Conservation (phyloP, 441 rosid species). For the Aquilaria agallochum region DNA sequence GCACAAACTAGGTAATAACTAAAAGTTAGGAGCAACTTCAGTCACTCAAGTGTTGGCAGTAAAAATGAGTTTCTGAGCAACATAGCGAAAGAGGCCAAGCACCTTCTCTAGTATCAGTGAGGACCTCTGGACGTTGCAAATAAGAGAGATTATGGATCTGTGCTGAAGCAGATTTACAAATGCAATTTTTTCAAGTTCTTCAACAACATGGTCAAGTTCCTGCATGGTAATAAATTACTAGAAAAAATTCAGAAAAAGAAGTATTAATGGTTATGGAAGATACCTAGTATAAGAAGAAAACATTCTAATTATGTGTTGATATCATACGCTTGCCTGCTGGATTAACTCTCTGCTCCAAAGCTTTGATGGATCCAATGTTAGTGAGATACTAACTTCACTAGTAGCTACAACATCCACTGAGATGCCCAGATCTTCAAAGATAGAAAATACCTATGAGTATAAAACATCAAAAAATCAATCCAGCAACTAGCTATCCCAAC, state of each 20-base stretch:
- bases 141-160: slow-evolving; percentile 91
- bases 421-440: slow-evolving; percentile 88
- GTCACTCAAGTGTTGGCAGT: neutral
- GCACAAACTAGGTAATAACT: neutral
- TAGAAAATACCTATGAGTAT: slow-evolving; percentile 71
- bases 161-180: slow-evolving; percentile 82
- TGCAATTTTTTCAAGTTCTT: slow-evolving; percentile 92
- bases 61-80: neutral
- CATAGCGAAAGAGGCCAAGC: slow-evolving; percentile 1
- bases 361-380: slow-evolving; percentile 94
- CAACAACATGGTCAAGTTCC: slow-evolving; percentile 95
- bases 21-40: neutral
- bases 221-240: slow-evolving; percentile 24
- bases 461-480: slow-evolving; percentile 5
- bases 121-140: slow-evolving; percentile 87
- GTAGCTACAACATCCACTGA: slow-evolving; percentile 98
- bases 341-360: slow-evolving; percentile 93
- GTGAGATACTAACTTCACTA: slow-evolving; percentile 95
- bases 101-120: slow-evolving; percentile 98
- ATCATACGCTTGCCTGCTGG: slow-evolving; percentile 72
- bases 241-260: slow-evolving; percentile 9
- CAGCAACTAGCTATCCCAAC: neutral
- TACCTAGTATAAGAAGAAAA: neutral
- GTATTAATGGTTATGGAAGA: neutral
- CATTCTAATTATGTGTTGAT: slow-evolving; percentile 3